Evolutionary conservation across 2,329 filamentous ascomycete species (phyloP).

Genomic region (Cercospora janseana): DNA sequence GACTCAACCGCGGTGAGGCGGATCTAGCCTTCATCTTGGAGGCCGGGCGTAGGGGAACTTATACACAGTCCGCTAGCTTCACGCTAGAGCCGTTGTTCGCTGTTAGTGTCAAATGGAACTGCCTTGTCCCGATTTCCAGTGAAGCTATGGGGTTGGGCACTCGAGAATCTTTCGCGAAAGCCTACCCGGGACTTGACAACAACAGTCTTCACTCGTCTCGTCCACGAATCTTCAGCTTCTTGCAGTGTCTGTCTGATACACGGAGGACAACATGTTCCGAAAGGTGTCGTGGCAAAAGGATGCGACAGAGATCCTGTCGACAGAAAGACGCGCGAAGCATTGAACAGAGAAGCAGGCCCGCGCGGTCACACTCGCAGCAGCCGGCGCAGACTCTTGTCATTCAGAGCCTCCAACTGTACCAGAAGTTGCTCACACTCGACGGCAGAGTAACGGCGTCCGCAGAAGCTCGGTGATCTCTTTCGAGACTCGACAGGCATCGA

Average conservation of each 20-base stretch:
- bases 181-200: too few species aligned
- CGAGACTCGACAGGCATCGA: not conserved
- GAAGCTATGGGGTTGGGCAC: not conserved
- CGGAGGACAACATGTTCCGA: not conserved
- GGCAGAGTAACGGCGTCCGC: not conserved
- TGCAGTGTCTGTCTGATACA: too few species aligned
- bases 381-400: not conserved
- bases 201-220: too few species aligned
- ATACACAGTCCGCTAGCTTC: not conserved
- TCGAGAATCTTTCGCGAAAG: too few species aligned
- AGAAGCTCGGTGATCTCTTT: constrained; percentile 7
- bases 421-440: not conserved
- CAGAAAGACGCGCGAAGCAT: not conserved
- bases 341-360: not conserved
- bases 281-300: constrained; percentile 5
- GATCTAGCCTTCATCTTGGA: not conserved
- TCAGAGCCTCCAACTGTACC: not conserved
- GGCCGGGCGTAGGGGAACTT: not conserved
- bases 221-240: too few species aligned
- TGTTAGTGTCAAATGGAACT: not conserved
- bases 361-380: not conserved
- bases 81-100: not conserved
- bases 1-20: not conserved
- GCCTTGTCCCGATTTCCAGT: not conserved
- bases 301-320: not conserved